Conservation (phyloP, 2,329 filamentous ascomycete species). For the Coleophoma crateriformis region DNA sequence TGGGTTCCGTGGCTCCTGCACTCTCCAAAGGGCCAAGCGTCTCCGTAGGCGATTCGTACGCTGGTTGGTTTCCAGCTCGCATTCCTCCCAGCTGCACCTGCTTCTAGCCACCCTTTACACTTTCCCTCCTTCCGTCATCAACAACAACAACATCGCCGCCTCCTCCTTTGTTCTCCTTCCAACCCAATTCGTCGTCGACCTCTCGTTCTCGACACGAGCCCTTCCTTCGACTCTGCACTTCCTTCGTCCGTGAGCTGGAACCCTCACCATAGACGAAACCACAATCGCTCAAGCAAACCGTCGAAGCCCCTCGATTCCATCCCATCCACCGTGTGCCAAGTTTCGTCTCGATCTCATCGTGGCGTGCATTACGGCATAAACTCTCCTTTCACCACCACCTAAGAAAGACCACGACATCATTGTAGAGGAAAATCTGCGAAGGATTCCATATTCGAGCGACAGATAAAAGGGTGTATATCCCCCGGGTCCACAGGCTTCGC, state of each 20-base stretch:
- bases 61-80: neutral
- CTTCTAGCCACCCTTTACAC: neutral
- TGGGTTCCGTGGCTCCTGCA: neutral
- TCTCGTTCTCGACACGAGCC: conserved; percentile 6
- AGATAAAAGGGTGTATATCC: neutral
- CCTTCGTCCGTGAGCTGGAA: conserved; percentile 23
- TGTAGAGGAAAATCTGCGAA: no score
- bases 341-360: conserved; percentile 3
- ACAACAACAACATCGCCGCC: neutral
- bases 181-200: conserved; percentile 4
- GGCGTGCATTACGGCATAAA: neutral
- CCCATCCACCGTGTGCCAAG: conserved; percentile 4
- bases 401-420: no score
- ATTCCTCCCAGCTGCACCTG: neutral
- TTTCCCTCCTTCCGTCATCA: neutral
- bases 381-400: no score
- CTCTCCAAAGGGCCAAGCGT: no score
- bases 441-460: neutral
- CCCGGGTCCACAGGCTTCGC: conserved; percentile 2
- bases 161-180: neutral
- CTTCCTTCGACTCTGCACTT: conserved; percentile 5
- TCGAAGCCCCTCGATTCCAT: conserved; percentile 6
- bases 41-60: neutral
- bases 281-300: conserved; percentile 2
- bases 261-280: conserved; percentile 11